Evolutionary conservation across 116 monocot species (phyloP), one percentile per base, ranked within the genome.

Genomic region (Zostera marina): DNA sequence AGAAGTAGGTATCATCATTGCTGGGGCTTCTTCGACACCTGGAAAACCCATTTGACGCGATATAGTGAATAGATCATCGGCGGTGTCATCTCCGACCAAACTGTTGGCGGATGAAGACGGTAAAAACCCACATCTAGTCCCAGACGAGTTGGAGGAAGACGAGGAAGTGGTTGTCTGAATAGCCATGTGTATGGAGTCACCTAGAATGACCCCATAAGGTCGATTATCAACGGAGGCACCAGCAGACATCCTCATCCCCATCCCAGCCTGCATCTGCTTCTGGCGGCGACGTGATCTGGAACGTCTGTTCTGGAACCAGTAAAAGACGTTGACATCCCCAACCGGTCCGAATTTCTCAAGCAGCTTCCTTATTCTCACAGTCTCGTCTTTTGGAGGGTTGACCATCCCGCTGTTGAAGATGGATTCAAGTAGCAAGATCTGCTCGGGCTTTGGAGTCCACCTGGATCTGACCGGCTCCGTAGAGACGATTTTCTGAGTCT

Each of bases 231-330:
- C 73, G 64, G 5, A 32, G 32, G n/a, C n/a, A 15, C 20, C 20
- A 51, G 19, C 19, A 9, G 49, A 8, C 49, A 51, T 20, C 49
- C 64, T 72, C 9, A 77, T 61, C 0, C 64, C 75, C 9, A 77
- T 61, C 0, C 54, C 69, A 0, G 96, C 96, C 65, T 88, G 89
- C 47, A 96, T 72, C 85, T 88, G 96, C 10, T 89, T 67, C 74
- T 85, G 96, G 11, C 96, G 79, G 44, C 96, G 77, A 15, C 89
- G 74, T 3, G 89, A 96, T 47, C 96, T 62, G 8, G 96, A 96
- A 15, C 96, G 81, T 15, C 96, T 66, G 82, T 96, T 96, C 70
- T 96, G 96, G 70, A 96, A 96, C 96, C 96, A 96, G 80, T 96
- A 96, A 75, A 96, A 96, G 41, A 96, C 96, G 68, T 88, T 96